Percentiles rank a stretch among this genome's conserved stretches.
phyloP scores from a whole-genome alignment of 306 rosid species.

The Pterocarpus santalinus region DNA sequence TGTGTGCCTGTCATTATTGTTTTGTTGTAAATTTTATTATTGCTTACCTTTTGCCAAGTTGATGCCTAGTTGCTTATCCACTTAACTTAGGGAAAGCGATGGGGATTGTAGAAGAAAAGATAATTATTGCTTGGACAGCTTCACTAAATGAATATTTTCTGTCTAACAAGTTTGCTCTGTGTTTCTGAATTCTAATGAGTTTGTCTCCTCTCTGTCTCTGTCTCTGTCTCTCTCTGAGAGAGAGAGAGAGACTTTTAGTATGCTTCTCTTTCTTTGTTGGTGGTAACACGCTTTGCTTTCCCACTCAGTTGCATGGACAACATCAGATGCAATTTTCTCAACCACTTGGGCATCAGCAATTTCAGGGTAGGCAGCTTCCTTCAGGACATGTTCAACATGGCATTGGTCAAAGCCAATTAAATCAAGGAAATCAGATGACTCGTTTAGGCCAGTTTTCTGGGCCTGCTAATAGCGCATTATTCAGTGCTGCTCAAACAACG shows the following conservation, averaged over 20 bases:
- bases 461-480: constrained; percentile 82
- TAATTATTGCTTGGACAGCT: background rate
- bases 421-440: constrained; percentile 91
- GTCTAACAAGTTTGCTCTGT: constrained; percentile 20
- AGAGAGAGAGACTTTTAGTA: background rate
- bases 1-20: background rate
- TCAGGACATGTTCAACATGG: constrained; percentile 89
- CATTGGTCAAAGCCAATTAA: constrained; percentile 89
- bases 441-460: constrained; percentile 86
- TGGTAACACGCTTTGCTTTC: constrained; percentile 45
- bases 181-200: background rate
- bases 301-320: constrained; percentile 80
- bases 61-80: constrained; percentile 1
- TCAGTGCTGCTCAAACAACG: constrained; percentile 89
- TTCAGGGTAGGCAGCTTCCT: constrained; percentile 89
- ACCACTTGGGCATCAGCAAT: constrained; percentile 86
- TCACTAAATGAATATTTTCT: constrained; percentile 10
- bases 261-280: constrained; percentile 33
- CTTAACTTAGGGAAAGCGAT: background rate
- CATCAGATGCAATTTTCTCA: constrained; percentile 95
- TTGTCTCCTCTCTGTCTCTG: background rate
- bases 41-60: background rate
- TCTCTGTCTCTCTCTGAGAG: too few relatives aligned
- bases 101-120: too few relatives aligned
- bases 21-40: background rate